Percentiles rank a stretch among this genome's conserved stretches.
These are phyloP conservation scores for Macrophomina tecta DNA, from an alignment of 2,329 filamentous ascomycete species.

Conservation along the genomic window DNA sequence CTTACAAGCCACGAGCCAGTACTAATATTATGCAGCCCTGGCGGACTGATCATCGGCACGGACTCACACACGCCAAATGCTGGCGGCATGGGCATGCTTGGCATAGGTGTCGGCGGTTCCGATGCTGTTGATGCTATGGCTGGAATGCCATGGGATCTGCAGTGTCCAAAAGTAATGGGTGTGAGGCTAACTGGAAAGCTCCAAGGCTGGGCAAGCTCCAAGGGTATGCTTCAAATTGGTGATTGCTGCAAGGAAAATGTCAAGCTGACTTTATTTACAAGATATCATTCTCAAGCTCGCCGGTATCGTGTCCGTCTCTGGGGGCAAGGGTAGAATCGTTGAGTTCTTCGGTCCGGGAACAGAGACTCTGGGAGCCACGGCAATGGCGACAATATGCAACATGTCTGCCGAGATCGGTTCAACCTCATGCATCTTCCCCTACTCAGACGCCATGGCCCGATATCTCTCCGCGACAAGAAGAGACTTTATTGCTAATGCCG, in stretches of 20 bases:
- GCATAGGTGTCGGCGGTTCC: constrained; percentile 42
- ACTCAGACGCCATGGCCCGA: constrained; percentile 40
- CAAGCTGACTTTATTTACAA: background rate
- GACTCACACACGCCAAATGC: constrained; percentile 49
- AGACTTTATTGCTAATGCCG: constrained; percentile 33
- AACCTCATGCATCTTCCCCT: constrained; percentile 47
- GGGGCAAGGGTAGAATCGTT: constrained; percentile 45
- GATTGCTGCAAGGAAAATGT: no score
- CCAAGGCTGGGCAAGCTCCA: constrained; percentile 41
- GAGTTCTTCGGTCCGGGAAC: constrained; percentile 47
- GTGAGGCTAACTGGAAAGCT: constrained; percentile 41
- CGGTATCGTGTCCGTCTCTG: constrained; percentile 43
- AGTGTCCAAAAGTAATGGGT: constrained; percentile 41
- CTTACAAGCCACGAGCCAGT: background rate
- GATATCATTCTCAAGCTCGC: constrained; percentile 48
- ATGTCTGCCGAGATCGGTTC: constrained; percentile 48
- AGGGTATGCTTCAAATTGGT: constrained; percentile 24
- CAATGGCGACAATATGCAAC: constrained; percentile 48
- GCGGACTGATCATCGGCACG: constrained; percentile 46
- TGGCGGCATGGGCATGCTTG: constrained; percentile 45
- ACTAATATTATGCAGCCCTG: constrained; percentile 35
- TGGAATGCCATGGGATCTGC: constrained; percentile 45
- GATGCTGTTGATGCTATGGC: constrained; percentile 40
- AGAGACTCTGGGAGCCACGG: constrained; percentile 42
- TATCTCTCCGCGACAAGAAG: constrained; percentile 43